These are phyloP conservation scores for Ogataea paraovalis DNA, from an alignment of 805 yeast genomes.

Conservation along the genomic window DNA sequence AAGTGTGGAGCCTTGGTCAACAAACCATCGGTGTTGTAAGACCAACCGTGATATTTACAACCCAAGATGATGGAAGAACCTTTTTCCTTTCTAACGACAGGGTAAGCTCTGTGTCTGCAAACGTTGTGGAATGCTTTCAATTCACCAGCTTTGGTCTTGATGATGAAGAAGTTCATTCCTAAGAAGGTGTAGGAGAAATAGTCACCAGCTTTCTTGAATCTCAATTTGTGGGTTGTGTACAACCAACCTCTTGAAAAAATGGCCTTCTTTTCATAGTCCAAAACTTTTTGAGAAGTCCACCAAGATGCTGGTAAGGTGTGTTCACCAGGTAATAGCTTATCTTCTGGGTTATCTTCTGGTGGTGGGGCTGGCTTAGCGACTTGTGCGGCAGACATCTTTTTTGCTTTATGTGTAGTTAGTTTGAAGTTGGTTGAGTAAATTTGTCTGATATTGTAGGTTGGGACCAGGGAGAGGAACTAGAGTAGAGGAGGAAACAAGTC, in stretches of 20 bases:
- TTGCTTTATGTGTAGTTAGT: neutral
- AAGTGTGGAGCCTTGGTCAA: constrained; percentile 61
- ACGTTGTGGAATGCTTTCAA: constrained; percentile 61
- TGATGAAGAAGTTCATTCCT: constrained; percentile 53
- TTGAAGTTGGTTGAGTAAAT: no score
- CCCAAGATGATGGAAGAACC: constrained; percentile 58
- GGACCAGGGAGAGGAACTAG: no score
- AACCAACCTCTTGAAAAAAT: constrained; percentile 56
- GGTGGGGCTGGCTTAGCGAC: constrained; percentile 26
- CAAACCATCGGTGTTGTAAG: constrained; percentile 56
- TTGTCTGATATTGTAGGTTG: no score
- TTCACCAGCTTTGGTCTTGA: constrained; percentile 48
- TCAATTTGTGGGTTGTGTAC: constrained; percentile 46
- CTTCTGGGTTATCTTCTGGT: constrained; percentile 27
- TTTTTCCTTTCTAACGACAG: constrained; percentile 53
- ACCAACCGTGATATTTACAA: constrained; percentile 65
- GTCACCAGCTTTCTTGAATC: constrained; percentile 56
- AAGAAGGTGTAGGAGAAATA: constrained; percentile 46
- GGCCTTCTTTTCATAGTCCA: constrained; percentile 55
- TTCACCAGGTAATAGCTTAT: constrained; percentile 34
- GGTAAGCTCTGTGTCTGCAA: constrained; percentile 64
- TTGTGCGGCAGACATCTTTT: constrained; percentile 22
- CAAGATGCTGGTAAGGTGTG: constrained; percentile 63
- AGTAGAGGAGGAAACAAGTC: neutral
- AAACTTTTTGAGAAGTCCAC: constrained; percentile 59